Evolutionary conservation across 306 rosid species (phyloP).

Genomic region (Dryas alaskensis): DNA sequence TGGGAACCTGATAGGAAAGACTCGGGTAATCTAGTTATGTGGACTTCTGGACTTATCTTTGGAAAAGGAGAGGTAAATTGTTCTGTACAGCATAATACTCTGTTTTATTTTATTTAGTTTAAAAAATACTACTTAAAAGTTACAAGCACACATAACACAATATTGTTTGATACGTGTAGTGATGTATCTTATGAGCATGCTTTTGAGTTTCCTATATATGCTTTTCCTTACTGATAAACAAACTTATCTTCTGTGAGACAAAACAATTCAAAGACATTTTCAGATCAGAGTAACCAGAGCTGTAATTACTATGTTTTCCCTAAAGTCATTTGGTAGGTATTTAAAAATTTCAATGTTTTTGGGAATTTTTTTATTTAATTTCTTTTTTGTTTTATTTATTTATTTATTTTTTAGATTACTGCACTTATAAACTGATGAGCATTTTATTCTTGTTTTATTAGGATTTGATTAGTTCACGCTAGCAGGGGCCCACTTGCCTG

Average conservation of each 20-base stretch:
- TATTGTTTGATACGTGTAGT: background rate
- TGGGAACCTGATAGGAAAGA: conserved; percentile 65
- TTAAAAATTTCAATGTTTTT: no score
- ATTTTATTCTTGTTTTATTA: background rate
- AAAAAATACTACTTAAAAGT: background rate
- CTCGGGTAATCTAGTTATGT: conserved; percentile 38
- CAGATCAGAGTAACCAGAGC: background rate
- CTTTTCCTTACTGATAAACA: background rate
- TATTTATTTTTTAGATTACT: background rate
- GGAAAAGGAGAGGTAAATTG: conserved; percentile 70
- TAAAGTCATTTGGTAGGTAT: no score
- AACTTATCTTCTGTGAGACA: background rate
- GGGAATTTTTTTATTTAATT: no score
- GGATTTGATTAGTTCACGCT: background rate
- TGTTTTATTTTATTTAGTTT: background rate
- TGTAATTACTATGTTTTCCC: background rate
- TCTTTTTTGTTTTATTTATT: no score
- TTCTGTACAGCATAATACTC: background rate
- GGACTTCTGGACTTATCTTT: conserved; percentile 92
- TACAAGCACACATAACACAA: background rate
- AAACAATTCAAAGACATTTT: background rate
- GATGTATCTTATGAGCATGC: background rate
- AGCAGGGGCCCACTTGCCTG: background rate
- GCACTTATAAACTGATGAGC: background rate
- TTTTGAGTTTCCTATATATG: background rate